Evolutionary conservation across 805 yeast genomes (phyloP), one percentile per base, ranked within the genome.

Genomic region (Wickerhamomyces sydowiorum): DNA sequence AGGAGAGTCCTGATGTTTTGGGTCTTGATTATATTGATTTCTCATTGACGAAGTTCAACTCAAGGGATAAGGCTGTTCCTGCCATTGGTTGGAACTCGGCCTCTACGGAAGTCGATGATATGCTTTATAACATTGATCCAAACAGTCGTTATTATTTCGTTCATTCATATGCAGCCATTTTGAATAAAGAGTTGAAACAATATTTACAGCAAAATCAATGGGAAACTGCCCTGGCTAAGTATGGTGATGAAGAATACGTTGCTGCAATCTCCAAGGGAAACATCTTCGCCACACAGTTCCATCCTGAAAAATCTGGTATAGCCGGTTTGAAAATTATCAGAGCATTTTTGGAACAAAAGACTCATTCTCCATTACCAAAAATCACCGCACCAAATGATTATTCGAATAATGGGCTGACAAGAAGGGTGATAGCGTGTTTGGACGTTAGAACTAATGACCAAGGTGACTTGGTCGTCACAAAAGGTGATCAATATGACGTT

Each of bases 401-500:
- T 34, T 56, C 72, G 3, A 70, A 75, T 49, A 62, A 60, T 37
- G 97, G 97, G 0, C 70, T 93, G 23, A 82, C 97, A 1, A 76
- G 91, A 60, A 80, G 99, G 64, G 78, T 95, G 19, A 89, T 93
- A 65, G 99, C 99, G 0, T 93, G 99, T 62, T 65, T 93, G 35
- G 99, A 93, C 59, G 99, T 93, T n/a, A 79, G 99, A 54, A 73
- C 96, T 7, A 93, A 93, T 59, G 99, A 93, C 57, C 70, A 70
- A 30, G 99, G 99, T 25, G 99, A 93, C 60, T 73, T 93, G 51
- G 99, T 93, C 1, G 99, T 93, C 22, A 93, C 99, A 0, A 93
- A 93, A 64, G 99, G 99, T 43, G 99, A 93, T 58, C 99, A 93
- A 62, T 93, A 93, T 60, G 96, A 93, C 63, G 99, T 93, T 2